A percentile compares a stretch with the other conserved stretches of the same genome.
These are phyloP conservation scores for Cladosporium austrohemisphaericum DNA, from an alignment of 2,329 filamentous ascomycete genomes.

Conservation along the genomic window DNA sequence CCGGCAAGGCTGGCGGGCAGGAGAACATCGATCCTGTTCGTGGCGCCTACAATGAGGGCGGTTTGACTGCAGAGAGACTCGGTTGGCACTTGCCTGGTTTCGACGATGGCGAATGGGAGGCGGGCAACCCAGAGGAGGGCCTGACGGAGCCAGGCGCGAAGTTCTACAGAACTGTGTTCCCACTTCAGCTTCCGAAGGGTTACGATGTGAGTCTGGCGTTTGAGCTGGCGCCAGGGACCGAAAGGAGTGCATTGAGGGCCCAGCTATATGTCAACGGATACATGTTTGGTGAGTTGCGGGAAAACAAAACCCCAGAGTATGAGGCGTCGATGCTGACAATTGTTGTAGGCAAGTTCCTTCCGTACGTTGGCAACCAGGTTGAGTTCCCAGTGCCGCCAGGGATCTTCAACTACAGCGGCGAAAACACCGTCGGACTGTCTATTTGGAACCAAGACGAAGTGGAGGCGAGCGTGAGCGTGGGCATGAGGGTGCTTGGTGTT, in stretches of 20 bases:
- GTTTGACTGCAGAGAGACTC: constrained; percentile 55
- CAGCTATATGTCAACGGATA: constrained; percentile 63
- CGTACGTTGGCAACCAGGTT: constrained; percentile 58
- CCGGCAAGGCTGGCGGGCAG: constrained; percentile 54
- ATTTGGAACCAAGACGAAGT: constrained; percentile 56
- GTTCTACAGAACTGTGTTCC: constrained; percentile 53
- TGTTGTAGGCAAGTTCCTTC: constrained; percentile 54
- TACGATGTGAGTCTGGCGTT: constrained; percentile 57
- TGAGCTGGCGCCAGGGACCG: constrained; percentile 46
- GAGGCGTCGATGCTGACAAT: constrained; percentile 13
- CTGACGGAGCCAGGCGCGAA: constrained; percentile 50
- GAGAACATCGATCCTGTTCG: constrained; percentile 53
- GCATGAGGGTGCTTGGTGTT: constrained; percentile 16
- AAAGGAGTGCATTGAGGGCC: constrained; percentile 43
- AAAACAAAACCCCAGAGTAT: no score
- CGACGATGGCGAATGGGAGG: constrained; percentile 46
- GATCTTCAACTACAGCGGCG: constrained; percentile 54
- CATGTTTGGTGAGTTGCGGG: constrained; percentile 21
- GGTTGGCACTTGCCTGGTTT: constrained; percentile 59
- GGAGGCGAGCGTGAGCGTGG: constrained; percentile 35
- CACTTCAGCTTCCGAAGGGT: constrained; percentile 48
- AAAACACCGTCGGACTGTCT: constrained; percentile 56
- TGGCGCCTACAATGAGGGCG: constrained; percentile 56
- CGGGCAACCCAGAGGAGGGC: constrained; percentile 37
- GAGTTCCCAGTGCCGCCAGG: constrained; percentile 60